phyloP scores from a whole-genome alignment of 1,139 yeast species.

The Diutina pseudorugosa region DNA sequence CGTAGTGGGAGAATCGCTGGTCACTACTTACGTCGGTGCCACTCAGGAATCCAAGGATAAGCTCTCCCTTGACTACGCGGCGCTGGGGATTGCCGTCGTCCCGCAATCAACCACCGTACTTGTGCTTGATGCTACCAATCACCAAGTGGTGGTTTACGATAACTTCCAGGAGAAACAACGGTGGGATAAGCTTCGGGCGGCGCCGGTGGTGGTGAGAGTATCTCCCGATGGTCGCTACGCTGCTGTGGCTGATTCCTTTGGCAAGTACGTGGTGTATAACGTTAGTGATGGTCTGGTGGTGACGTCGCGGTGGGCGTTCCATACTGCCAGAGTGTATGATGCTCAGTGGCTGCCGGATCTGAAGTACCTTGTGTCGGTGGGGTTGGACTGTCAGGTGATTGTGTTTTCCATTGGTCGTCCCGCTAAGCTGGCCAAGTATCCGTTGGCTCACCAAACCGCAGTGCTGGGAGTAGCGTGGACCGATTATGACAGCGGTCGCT shows the following conservation, averaged over 20 bases:
- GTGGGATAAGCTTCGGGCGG: conserved; percentile 35
- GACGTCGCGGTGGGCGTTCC: conserved; percentile 94
- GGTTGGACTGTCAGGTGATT: conserved; percentile 72
- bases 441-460: conserved; percentile 86
- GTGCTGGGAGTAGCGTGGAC: conserved; percentile 68
- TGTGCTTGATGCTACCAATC: conserved; percentile 37
- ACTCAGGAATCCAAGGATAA: conserved; percentile 10
- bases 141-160: conserved; percentile 19
- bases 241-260: conserved; percentile 82
- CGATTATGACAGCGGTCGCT: conserved; percentile 18
- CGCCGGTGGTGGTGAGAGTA: conserved; percentile 49
- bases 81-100: conserved; percentile 27
- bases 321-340: conserved; percentile 66
- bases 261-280: conserved; percentile 67
- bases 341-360: conserved; percentile 74
- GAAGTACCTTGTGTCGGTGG: conserved; percentile 62
- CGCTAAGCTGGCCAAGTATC: conserved; percentile 55
- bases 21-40: conserved; percentile 15
- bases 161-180: conserved; percentile 10
- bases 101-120: conserved; percentile 22
- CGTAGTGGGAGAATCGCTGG: conserved; percentile 37
- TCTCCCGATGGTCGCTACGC: conserved; percentile 59
- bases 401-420: conserved; percentile 74
- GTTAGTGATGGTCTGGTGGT: conserved; percentile 42
- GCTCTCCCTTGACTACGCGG: conserved; percentile 21